Evolutionary conservation across 2,329 filamentous ascomycete genomes (phyloP).

Genomic region (Aspergillus arachidicola): DNA sequence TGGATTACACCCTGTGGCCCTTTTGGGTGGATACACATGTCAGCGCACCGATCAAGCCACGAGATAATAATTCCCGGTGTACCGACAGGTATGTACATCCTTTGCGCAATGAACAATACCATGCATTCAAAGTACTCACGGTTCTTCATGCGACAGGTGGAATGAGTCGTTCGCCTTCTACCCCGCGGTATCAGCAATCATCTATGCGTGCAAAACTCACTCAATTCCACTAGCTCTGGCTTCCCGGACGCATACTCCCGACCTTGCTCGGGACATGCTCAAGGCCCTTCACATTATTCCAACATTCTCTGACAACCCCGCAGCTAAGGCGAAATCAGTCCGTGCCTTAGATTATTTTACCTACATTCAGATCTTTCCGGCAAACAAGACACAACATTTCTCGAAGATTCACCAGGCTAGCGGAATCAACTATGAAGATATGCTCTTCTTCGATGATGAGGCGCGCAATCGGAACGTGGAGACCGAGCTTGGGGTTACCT

Average conservation of each 20-base stretch:
- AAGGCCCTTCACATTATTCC: slow-evolving; percentile 67
- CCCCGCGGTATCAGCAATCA: slow-evolving; percentile 66
- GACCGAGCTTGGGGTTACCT: slow-evolving; percentile 73
- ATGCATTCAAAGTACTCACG: slow-evolving; percentile 2
- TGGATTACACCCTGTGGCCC: slow-evolving; percentile 98
- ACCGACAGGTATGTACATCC: slow-evolving; percentile 41
- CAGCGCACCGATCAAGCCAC: slow-evolving; percentile 69
- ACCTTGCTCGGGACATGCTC: slow-evolving; percentile 78
- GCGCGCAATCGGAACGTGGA: slow-evolving; percentile 80
- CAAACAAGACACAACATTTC: slow-evolving; percentile 85
- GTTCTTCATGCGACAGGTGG: slow-evolving; percentile 33
- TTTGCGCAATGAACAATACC: not conserved
- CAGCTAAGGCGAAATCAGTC: slow-evolving; percentile 50
- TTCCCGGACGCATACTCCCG: slow-evolving; percentile 77
- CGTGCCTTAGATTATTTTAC: slow-evolving; percentile 58
- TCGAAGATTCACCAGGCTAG: slow-evolving; percentile 70
- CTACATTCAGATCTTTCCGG: slow-evolving; percentile 67
- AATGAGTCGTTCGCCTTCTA: slow-evolving; percentile 74
- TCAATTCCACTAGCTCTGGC: slow-evolving; percentile 70
- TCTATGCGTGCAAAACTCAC: slow-evolving; percentile 61
- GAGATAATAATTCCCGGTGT: slow-evolving; percentile 53
- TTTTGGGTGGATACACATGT: slow-evolving; percentile 98
- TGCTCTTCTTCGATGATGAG: slow-evolving; percentile 97
- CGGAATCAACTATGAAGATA: slow-evolving; percentile 73
- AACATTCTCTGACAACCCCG: slow-evolving; percentile 43